Conservation (phyloP, 805 yeast species). For the Yamadazyma akitaensis region DNA sequence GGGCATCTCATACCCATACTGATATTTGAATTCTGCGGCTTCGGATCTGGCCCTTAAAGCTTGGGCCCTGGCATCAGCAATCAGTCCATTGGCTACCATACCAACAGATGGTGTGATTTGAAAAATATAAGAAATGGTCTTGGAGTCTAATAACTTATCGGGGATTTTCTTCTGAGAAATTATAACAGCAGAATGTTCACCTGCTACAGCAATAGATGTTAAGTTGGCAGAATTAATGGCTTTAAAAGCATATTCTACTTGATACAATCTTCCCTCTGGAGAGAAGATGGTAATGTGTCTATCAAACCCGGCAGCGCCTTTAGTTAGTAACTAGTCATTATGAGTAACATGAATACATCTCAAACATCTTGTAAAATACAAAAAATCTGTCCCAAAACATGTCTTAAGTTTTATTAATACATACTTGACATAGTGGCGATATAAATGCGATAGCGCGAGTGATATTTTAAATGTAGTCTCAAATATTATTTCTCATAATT, state of each 20-base stretch:
- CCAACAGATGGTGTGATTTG: slow-evolving; percentile 79
- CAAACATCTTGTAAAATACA: no score
- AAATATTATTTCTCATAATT: no score
- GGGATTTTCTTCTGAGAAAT: slow-evolving; percentile 96
- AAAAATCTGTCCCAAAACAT: no score
- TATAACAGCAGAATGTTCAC: slow-evolving; percentile 81
- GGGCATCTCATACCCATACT: slow-evolving; percentile 96
- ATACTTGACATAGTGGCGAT: slow-evolving; percentile 14
- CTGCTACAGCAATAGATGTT: slow-evolving; percentile 84
- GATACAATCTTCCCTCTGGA: slow-evolving; percentile 96
- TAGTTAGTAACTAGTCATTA: slow-evolving; percentile 1
- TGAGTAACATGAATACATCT: no score
- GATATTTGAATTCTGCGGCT: slow-evolving; percentile 91
- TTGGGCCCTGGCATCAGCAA: slow-evolving; percentile 91
- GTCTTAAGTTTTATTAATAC: not conserved
- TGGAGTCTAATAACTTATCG: slow-evolving; percentile 86
- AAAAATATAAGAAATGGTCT: slow-evolving; percentile 83
- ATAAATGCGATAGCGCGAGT: not conserved
- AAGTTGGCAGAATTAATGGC: slow-evolving; percentile 92
- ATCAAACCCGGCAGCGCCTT: slow-evolving; percentile 91
- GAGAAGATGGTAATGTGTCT: slow-evolving; percentile 98
- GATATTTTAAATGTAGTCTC: no score
- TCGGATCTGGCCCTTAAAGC: slow-evolving; percentile 92
- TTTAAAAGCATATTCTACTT: slow-evolving; percentile 97
- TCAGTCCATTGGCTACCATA: slow-evolving; percentile 89